phyloP scores from a whole-genome alignment of 768 basidiomycete species.

The Russula emetica region DNA sequence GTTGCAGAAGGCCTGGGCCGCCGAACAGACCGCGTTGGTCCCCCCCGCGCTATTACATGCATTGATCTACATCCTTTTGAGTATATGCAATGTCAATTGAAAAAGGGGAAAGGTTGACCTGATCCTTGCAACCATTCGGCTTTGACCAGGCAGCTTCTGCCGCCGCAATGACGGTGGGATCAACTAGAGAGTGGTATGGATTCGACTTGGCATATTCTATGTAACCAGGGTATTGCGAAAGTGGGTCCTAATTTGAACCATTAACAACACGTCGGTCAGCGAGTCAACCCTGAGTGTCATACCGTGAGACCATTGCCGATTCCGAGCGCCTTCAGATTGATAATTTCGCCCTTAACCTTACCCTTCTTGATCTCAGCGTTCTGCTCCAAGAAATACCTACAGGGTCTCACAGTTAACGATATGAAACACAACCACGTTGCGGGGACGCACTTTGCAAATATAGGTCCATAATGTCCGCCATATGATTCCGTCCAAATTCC shows the following conservation, averaged over 20 bases:
- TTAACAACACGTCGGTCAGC: not conserved
- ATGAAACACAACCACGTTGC: not conserved
- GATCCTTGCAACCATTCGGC: constrained; percentile 47
- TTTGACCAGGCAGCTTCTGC: constrained; percentile 45
- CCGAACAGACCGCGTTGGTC: constrained; percentile 36
- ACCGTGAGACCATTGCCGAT: constrained; percentile 62
- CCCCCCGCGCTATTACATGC: constrained; percentile 46
- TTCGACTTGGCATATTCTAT: constrained; percentile 52
- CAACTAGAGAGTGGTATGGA: constrained; percentile 51
- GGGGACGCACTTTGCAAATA: constrained; percentile 35
- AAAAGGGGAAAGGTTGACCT: constrained; percentile 34
- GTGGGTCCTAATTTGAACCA: constrained; percentile 32
- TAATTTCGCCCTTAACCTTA: constrained; percentile 41
- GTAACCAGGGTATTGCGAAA: constrained; percentile 56
- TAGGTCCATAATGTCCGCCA: constrained; percentile 42
- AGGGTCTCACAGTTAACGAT: not conserved
- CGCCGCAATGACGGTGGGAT: constrained; percentile 37
- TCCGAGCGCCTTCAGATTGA: constrained; percentile 61
- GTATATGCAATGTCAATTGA: not conserved
- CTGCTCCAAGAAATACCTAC: constrained; percentile 51
- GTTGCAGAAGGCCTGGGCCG: constrained; percentile 40
- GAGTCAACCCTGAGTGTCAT: constrained; percentile 20
- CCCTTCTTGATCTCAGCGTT: constrained; percentile 53
- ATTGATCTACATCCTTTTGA: constrained; percentile 39
- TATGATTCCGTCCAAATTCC: constrained; percentile 63